Evolutionary conservation across 139 green algal genomes (phyloP).

Genomic region (Yamagishiella unicocca): DNA sequence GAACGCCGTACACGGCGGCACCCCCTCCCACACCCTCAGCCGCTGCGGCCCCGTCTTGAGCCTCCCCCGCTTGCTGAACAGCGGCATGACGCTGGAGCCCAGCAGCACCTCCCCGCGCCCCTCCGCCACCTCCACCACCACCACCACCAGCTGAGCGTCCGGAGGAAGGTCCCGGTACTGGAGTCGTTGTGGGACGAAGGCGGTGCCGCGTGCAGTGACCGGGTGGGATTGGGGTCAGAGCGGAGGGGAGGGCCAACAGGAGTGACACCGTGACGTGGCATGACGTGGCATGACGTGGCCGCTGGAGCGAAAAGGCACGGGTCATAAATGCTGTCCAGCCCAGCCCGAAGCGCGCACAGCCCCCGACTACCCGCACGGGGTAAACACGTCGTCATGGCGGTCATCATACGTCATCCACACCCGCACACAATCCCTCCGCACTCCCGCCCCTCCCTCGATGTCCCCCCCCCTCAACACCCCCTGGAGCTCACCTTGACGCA

Average conservation of each 20-base stretch:
- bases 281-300: no score
- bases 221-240: neutral
- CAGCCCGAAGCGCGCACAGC: no score
- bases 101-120: slow-evolving; percentile 53
- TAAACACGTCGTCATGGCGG: no score
- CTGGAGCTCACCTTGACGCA: slow-evolving; percentile 80
- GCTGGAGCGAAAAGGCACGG: no score
- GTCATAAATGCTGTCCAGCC: no score
- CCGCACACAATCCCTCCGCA: no score
- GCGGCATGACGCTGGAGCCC: slow-evolving; percentile 74
- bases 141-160: slow-evolving; percentile 76
- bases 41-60: slow-evolving; percentile 84
- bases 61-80: slow-evolving; percentile 91
- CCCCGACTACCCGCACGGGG: no score
- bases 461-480: no score
- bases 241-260: no score
- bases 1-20: slow-evolving; percentile 62
- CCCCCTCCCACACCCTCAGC: slow-evolving; percentile 76
- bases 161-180: slow-evolving; percentile 89
- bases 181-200: neutral
- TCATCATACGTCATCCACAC: no score
- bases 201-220: neutral
- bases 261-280: no score
- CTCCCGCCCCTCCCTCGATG: no score
- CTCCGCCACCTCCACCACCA: slow-evolving; percentile 66